Evolutionary conservation across 2,329 filamentous ascomycete species (phyloP).

Genomic region (Graphium sp.): DNA sequence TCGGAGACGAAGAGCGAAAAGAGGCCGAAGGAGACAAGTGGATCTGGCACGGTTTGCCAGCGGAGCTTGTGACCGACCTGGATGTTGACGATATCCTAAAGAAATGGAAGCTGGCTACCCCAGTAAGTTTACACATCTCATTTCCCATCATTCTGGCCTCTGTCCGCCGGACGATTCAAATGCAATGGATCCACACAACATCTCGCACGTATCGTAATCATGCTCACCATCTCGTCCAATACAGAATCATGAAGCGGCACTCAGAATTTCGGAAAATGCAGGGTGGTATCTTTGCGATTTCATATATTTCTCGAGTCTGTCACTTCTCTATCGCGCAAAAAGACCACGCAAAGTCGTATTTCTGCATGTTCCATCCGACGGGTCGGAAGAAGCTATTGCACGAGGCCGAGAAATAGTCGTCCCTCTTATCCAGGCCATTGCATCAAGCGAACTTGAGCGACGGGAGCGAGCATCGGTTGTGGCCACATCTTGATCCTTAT

Average conservation of each 20-base stretch:
- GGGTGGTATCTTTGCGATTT: conserved; percentile 66
- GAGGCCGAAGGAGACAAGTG: conserved; percentile 20
- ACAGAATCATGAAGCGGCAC: no score
- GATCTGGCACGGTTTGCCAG: conserved; percentile 36
- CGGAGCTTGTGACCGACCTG: conserved; percentile 39
- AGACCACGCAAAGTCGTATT: conserved; percentile 42
- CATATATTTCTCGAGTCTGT: conserved; percentile 55
- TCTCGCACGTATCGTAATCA: no score
- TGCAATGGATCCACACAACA: no score
- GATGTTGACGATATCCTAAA: conserved; percentile 37
- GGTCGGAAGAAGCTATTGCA: conserved; percentile 27
- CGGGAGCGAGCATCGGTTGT: conserved; percentile 4
- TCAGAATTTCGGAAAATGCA: conserved; percentile 50
- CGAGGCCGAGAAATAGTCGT: conserved; percentile 33
- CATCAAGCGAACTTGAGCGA: conserved; percentile 25
- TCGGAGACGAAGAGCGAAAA: conserved; percentile 28
- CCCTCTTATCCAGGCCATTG: conserved; percentile 38
- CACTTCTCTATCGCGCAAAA: conserved; percentile 31
- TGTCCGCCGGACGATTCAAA: no score
- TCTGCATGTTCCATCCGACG: conserved; percentile 52
- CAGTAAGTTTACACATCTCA: no score
- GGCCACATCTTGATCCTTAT: no score
- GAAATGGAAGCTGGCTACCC: conserved; percentile 26
- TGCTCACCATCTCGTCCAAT: no score
- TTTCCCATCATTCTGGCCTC: no score